Evolutionary conservation across 805 yeast species (phyloP), one percentile per base, ranked within the genome.

Genomic region (Candida ulmi): DNA sequence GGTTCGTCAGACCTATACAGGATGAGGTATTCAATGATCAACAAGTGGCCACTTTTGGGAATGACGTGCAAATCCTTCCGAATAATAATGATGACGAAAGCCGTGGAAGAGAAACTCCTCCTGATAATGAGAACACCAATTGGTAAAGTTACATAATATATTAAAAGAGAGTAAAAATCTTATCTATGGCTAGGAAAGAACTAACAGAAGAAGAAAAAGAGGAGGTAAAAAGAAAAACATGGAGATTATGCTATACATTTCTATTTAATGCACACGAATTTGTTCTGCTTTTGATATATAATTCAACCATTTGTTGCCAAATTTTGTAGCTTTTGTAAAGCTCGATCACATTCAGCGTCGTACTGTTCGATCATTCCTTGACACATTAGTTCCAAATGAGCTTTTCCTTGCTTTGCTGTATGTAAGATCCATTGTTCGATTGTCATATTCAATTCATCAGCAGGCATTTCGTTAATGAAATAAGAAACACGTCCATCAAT

Each of bases 401-500:
- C 58, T 31, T 70, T 70, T 17, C 83, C 80, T 45, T 72, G 74
- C 11, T 61, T 58, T 0, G 87, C 83, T 49, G 73, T 72, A 46
- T 70, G 65, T 24, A 54, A 52, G 17, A 84, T 60, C 95, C 95
- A 88, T 43, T 83, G 75, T 36, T 70, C 68, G n/a, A 87, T 72
- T 0, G 83, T 75, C 82, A 81, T 77, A 11, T 74, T 67, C 48
- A 84, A 65, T 52, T 84, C 88, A 19, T 73, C 74, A 24, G 72
- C 77, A 0, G 91, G 90, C 76, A 84, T 78, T 32, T 76, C 77
- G 1, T 78, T 69, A 7, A 83, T 76, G 50, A 83, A 83, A 36
- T 67, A 66, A 0, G 85, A 75, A 17, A 84, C 59, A 23, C 72
- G 72, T 1, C 91, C 88, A 42, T 80, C 86, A 30, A 66, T 55